These are phyloP conservation scores for Cyberlindnera mrakii DNA, from an alignment of 805 yeast genomes.

Conservation along the genomic window DNA sequence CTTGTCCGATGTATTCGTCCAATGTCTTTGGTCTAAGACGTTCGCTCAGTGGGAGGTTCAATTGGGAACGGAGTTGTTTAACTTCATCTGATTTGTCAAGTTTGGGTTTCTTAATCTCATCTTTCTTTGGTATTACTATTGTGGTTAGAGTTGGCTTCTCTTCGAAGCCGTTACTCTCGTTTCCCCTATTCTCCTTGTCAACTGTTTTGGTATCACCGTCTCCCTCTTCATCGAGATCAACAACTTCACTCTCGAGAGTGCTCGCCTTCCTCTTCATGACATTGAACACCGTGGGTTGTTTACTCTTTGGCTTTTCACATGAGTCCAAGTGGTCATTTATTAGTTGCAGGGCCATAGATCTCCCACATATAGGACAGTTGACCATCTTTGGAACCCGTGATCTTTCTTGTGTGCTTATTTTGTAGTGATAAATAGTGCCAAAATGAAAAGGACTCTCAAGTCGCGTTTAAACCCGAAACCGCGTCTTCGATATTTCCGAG, in stretches of 20 bases:
- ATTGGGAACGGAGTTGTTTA: conserved; percentile 10
- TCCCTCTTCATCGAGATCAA: conserved; percentile 10
- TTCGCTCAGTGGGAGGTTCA: conserved; percentile 56
- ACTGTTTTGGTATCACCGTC: conserved; percentile 1
- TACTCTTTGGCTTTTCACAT: conserved; percentile 14
- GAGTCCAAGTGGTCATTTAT: conserved; percentile 21
- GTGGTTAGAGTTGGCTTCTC: neutral
- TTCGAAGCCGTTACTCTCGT: neutral
- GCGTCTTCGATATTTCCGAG: conserved; percentile 27
- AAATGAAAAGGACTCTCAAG: neutral
- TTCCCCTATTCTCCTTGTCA: neutral
- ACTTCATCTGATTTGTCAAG: conserved; percentile 6
- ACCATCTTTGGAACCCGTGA: conserved; percentile 12
- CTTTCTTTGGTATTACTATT: neutral
- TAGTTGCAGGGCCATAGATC: conserved; percentile 8
- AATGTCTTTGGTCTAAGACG: conserved; percentile 71
- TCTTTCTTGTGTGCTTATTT: neutral
- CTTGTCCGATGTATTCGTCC: conserved; percentile 78
- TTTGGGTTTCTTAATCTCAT: neutral
- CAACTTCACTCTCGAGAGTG: conserved; percentile 6
- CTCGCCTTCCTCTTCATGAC: conserved; percentile 5
- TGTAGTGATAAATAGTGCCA: neutral
- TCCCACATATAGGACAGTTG: conserved; percentile 22
- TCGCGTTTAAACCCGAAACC: conserved; percentile 16
- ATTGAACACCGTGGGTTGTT: conserved; percentile 3